These are phyloP conservation scores for Colletotrichum cereale DNA, from an alignment of 2,329 filamentous ascomycete genomes.

Conservation along the genomic window DNA sequence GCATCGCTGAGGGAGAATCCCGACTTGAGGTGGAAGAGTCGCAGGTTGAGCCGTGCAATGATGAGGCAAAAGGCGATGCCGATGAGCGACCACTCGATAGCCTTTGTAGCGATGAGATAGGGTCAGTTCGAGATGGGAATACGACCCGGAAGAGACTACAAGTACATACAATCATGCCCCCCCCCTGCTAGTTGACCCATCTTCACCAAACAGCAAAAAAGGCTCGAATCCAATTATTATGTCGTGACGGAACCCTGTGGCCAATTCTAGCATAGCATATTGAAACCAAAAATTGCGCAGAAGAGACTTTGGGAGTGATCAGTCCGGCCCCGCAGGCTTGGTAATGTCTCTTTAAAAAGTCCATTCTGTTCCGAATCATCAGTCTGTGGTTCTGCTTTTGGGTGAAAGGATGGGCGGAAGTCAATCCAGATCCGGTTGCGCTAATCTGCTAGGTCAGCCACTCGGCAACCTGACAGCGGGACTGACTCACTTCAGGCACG, in stretches of 20 bases:
- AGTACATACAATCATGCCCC: background rate
- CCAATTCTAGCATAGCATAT: background rate
- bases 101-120: background rate
- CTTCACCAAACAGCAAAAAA: background rate
- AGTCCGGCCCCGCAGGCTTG: background rate
- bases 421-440: background rate
- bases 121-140: background rate
- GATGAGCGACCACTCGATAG: background rate
- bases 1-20: background rate
- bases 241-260: background rate
- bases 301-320: fast-evolving
- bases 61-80: background rate
- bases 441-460: background rate
- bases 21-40: background rate
- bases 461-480: background rate
- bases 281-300: no score
- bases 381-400: background rate
- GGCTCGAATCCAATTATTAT: background rate
- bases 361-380: background rate
- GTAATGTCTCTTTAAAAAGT: background rate
- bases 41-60: background rate
- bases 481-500: background rate
- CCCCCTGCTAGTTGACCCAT: background rate
- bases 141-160: no score
- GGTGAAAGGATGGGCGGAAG: background rate